A percentile compares a stretch with the other conserved stretches of the same genome.
Conservation (phyloP, 176 grass and related monocot genomes). For the Juncus effusus region DNA sequence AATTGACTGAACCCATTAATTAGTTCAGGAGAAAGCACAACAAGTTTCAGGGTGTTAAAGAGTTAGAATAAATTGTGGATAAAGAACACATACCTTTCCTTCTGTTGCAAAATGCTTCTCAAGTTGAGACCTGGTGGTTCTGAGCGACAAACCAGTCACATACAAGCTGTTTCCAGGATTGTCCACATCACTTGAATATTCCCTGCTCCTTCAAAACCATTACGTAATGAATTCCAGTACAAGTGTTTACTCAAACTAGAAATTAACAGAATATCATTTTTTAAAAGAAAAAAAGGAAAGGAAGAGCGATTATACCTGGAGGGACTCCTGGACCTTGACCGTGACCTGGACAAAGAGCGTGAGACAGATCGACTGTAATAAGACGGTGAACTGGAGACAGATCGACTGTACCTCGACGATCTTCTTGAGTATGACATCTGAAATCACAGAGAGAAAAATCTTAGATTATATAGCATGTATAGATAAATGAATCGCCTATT, state of each 20-base stretch:
- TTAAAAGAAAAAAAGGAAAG: background rate
- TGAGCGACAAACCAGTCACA: slow-evolving; percentile 36
- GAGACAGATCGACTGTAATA: slow-evolving; percentile 24
- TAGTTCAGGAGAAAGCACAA: background rate
- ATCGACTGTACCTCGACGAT: slow-evolving; percentile 46
- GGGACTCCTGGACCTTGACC: slow-evolving; percentile 59
- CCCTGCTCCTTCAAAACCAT: slow-evolving; percentile 40
- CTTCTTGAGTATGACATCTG: slow-evolving; percentile 73
- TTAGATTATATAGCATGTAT: background rate
- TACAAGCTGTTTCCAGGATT: slow-evolving; percentile 51
- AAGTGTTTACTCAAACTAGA: background rate
- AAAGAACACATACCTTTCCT: slow-evolving; percentile 20
- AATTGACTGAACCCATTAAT: background rate
- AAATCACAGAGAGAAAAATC: background rate
- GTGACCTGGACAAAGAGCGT: slow-evolving; percentile 42
- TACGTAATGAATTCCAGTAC: background rate
- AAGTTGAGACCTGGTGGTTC: slow-evolving; percentile 34
- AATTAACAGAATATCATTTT: background rate
- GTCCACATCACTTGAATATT: slow-evolving; percentile 30
- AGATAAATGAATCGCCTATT: background rate
- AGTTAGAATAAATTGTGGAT: background rate
- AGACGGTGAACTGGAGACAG: slow-evolving; percentile 31
- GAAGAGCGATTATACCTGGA: slow-evolving; percentile 33
- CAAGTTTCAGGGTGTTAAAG: background rate
- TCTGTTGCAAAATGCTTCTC: slow-evolving; percentile 38